Conservation (phyloP, 73 alveolate species). For the Urostyla sp. region DNA sequence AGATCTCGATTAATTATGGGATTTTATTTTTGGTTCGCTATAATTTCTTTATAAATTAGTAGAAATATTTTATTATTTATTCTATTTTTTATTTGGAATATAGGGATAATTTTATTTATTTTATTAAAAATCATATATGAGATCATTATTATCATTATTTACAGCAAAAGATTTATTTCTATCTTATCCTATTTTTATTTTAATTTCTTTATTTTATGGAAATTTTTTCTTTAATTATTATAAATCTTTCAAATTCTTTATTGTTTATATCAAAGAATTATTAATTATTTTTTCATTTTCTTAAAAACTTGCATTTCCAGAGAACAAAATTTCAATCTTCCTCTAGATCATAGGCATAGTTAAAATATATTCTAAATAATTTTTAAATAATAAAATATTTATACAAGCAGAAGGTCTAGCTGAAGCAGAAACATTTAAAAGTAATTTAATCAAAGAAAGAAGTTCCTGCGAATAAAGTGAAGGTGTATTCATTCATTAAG, state of each 20-base stretch:
- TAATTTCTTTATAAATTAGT: conserved; percentile 5
- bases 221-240: conserved; percentile 8
- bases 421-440: conserved; percentile 62
- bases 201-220: neutral
- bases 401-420: conserved; percentile 59
- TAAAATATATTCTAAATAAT: conserved; percentile 13
- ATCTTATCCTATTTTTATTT: neutral
- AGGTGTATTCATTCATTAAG: conserved; percentile 70
- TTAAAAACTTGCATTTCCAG: conserved; percentile 15
- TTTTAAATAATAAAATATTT: no score
- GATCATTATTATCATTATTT: no score
- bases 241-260: conserved; percentile 33
- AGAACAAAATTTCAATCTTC: conserved; percentile 16
- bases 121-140: conserved; percentile 6
- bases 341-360: conserved; percentile 10
- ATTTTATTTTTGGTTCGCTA: neutral
- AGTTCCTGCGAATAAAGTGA: conserved; percentile 67
- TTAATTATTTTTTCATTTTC: no score
- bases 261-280: conserved; percentile 5
- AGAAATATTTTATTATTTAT: neutral
- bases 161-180: no score
- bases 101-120: neutral
- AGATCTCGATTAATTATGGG: neutral
- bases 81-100: neutral
- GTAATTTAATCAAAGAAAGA: conserved; percentile 34